phyloP scores from a whole-genome alignment of 805 yeast species.

The Pichia eremophila region DNA sequence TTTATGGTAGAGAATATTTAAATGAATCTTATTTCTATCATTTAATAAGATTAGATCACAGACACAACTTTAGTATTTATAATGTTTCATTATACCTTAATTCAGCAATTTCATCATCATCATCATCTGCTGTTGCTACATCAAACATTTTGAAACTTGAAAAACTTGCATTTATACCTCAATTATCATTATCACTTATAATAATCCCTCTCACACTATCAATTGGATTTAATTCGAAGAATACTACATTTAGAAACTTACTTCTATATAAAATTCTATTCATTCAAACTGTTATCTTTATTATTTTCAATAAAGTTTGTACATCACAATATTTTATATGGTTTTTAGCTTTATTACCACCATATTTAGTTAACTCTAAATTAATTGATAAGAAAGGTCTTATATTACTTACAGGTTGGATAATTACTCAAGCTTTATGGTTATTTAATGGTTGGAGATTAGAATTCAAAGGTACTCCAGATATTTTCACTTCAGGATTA shows the following conservation, averaged over 20 bases:
- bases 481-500: conserved; percentile 16
- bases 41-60: conserved; percentile 73
- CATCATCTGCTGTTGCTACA: not conserved
- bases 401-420: conserved; percentile 47
- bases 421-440: conserved; percentile 68
- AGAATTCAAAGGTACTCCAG: conserved; percentile 64
- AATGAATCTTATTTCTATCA: conserved; percentile 79
- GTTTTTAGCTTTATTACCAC: conserved; percentile 82
- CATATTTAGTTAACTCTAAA: conserved; percentile 43
- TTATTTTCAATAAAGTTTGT: conserved; percentile 69
- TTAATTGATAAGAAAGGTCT: conserved; percentile 32
- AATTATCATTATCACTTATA: conserved; percentile 43
- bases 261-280: conserved; percentile 46
- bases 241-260: conserved; percentile 19
- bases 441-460: conserved; percentile 63
- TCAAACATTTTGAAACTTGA: conserved; percentile 13
- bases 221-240: not conserved
- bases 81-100: conserved; percentile 61
- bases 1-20: conserved; percentile 70
- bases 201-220: conserved; percentile 46
- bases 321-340: conserved; percentile 96
- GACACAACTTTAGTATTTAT: conserved; percentile 91
- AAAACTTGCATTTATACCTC: conserved; percentile 75
- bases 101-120: conserved; percentile 32
- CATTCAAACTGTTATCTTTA: conserved; percentile 71